phyloP scores from a whole-genome alignment of 768 basidiomycete species.

The Phylloporus arenicola region DNA sequence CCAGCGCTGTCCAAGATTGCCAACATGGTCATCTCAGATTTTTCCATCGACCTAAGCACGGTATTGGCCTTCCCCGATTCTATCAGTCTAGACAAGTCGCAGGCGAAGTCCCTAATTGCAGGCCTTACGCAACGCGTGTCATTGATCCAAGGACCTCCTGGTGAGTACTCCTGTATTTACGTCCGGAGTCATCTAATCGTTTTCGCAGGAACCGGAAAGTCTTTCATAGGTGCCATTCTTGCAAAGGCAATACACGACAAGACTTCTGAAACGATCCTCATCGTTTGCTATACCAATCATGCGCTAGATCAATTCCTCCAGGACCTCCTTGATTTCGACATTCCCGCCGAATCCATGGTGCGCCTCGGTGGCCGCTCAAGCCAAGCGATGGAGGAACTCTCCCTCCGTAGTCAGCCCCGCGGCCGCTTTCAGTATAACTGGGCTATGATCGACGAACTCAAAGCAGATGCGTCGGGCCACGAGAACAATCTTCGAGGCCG shows the following conservation, averaged over 20 bases:
- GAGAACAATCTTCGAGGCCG: conserved; percentile 16
- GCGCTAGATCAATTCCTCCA: conserved; percentile 66
- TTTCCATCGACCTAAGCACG: conserved; percentile 33
- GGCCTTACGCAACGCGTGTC: conserved; percentile 52
- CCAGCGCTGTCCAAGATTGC: conserved; percentile 19
- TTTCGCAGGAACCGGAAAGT: conserved; percentile 60
- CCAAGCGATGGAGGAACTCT: conserved; percentile 37
- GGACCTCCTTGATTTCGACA: conserved; percentile 52
- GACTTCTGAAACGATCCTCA: conserved; percentile 46
- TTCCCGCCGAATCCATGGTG: conserved; percentile 46
- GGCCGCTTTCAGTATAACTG: not conserved
- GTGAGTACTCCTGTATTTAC: conserved; percentile 28
- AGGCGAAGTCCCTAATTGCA: conserved; percentile 40
- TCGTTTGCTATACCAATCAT: conserved; percentile 70
- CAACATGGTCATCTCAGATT: conserved; percentile 23
- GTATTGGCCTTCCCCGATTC: conserved; percentile 32
- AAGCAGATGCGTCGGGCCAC: conserved; percentile 33
- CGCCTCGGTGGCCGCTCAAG: conserved; percentile 55
- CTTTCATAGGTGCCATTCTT: conserved; percentile 61
- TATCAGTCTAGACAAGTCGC: conserved; percentile 48
- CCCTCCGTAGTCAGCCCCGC: conserved; percentile 28
- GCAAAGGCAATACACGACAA: conserved; percentile 52
- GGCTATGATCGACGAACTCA: conserved; percentile 16
- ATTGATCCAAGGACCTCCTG: conserved; percentile 67
- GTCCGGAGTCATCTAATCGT: not conserved